These are phyloP conservation scores for Acrodontium crateriforme DNA, from an alignment of 2,329 filamentous ascomycete genomes.

Conservation along the genomic window DNA sequence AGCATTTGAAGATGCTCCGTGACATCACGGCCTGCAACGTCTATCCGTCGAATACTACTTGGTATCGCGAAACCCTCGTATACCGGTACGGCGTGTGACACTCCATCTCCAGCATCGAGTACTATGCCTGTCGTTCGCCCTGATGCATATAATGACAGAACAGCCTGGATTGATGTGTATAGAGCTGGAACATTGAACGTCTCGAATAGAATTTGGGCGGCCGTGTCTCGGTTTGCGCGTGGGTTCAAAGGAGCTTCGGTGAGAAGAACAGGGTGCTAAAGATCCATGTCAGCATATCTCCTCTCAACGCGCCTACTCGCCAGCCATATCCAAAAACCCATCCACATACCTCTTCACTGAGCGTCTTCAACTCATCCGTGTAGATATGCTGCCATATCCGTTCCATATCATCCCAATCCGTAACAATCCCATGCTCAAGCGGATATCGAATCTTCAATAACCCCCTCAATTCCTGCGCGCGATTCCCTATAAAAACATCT, in stretches of 20 bases:
- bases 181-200: conserved; percentile 96
- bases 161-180: conserved; percentile 93
- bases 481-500: conserved; percentile 90
- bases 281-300: conserved; percentile 8
- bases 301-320: conserved; percentile 3
- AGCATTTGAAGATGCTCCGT: conserved; percentile 89
- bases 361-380: conserved; percentile 84
- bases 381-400: conserved; percentile 98
- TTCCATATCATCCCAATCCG: conserved; percentile 99
- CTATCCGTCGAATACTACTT: conserved; percentile 86
- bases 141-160: conserved; percentile 88
- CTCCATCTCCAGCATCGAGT: conserved; percentile 86
- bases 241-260: conserved; percentile 95
- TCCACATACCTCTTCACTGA: conserved; percentile 73
- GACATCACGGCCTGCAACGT: conserved; percentile 89
- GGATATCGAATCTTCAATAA: conserved; percentile 93
- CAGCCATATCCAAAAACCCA: not conserved
- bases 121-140: conserved; percentile 94
- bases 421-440: conserved; percentile 93
- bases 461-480: conserved; percentile 79
- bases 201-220: conserved; percentile 95
- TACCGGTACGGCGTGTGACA: conserved; percentile 92
- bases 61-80: conserved; percentile 97
- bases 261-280: conserved; percentile 79
- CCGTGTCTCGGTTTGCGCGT: conserved; percentile 85